These are phyloP conservation scores for Ogataea degrootiae DNA, from an alignment of 805 yeast species.

Conservation along the genomic window DNA sequence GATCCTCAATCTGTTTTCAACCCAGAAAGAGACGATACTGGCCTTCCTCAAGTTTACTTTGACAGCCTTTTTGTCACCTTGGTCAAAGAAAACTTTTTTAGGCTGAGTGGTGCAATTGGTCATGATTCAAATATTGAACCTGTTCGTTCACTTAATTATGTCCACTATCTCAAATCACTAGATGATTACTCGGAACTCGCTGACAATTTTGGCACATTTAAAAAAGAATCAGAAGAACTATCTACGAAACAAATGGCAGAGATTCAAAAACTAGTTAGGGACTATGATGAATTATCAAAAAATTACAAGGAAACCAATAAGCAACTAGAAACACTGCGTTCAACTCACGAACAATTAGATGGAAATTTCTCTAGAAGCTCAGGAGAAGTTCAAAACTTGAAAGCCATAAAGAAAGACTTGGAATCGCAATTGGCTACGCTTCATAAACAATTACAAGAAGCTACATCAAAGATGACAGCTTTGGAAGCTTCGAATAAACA, in stretches of 20 bases:
- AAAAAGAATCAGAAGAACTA: conserved; percentile 13
- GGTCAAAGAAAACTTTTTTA: conserved; percentile 60
- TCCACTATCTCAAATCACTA: conserved; percentile 45
- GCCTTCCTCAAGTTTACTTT: conserved; percentile 81
- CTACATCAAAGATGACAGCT: conserved; percentile 13
- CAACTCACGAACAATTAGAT: conserved; percentile 22
- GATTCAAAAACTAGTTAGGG: conserved; percentile 18
- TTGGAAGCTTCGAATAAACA: conserved; percentile 20
- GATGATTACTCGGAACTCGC: conserved; percentile 23
- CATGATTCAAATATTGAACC: conserved; percentile 78
- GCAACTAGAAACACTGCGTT: conserved; percentile 32
- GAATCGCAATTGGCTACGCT: conserved; percentile 29
- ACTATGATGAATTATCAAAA: conserved; percentile 31
- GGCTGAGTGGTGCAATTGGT: conserved; percentile 67
- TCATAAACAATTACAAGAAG: conserved; percentile 17
- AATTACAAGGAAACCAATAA: conserved; percentile 19
- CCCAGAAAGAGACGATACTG: conserved; percentile 68
- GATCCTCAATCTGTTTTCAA: conserved; percentile 45
- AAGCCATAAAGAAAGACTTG: conserved; percentile 24
- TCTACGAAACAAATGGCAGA: conserved; percentile 17
- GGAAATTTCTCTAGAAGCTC: conserved; percentile 19
- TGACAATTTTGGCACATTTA: conserved; percentile 13
- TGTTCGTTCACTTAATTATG: conserved; percentile 57
- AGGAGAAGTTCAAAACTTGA: conserved; percentile 22
- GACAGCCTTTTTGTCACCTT: conserved; percentile 57